Evolutionary conservation across 2,329 filamentous ascomycete species (phyloP), one percentile per base, ranked within the genome.

Genomic region (Coleophoma crateriformis): DNA sequence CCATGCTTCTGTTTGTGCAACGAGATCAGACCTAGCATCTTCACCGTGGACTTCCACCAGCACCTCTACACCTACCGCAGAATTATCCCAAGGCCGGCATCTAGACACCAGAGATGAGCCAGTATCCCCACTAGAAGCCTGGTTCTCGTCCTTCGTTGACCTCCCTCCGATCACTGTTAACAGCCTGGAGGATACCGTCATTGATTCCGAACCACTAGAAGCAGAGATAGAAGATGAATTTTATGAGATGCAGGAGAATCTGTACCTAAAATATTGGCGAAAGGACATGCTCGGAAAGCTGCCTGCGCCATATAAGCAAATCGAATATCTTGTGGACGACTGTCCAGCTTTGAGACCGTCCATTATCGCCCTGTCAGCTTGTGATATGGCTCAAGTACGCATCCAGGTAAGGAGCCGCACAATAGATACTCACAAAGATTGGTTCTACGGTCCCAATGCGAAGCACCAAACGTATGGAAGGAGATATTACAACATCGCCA

Each of bases 141-240:
- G 44, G 44, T 46, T 46, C 33, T 46, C 44, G 4, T 46, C 27
- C 13, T 46, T 46, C 33, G 44, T 46, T 37, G 44, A 46, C 19
- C 15, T 46, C 8, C 27, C 27, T 27, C 27, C 27, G 8, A 3
- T 27, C 6, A 27, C 27, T 27, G 27, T 10, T 27, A 7, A 27
- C 8, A 27, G 8, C 27, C 27, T 27, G 27, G 27, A 27, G 5
- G 27, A 27, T 27, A 27, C 27, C 27, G 8, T 27, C 8, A 10
- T 27, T 27, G 27, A 27, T 27, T 3, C 27, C 8, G 27, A 27
- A 27, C 2, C 27, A 7, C 27, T 19, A 6, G 34, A 46, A 46
- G 8, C n/a, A 13, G 11, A 37, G 17, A 15, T 27, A 14, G 44
- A 46, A 11, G 33, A 46, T 35, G 33, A 20, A 37, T 46, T 17